Base-by-base conservation (phyloP, 768 basidiomycete species). In the Hypholoma sublateritium region DNA sequence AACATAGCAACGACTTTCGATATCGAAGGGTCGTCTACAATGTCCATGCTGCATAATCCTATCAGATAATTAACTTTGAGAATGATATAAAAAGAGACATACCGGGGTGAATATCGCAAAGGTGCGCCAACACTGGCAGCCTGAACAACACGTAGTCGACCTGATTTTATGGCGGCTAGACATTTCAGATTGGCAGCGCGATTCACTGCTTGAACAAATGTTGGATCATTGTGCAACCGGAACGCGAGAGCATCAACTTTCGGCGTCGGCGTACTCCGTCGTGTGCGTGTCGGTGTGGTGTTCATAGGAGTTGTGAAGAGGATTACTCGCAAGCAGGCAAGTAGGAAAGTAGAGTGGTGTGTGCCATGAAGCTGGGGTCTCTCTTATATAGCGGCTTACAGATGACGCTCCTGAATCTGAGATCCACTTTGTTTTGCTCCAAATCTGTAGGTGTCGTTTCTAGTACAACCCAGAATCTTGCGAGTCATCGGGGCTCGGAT, bases 11-110 rank as follows among this genome's bases (percentile, higher is more conserved):
- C 56, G 5, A 75, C 51, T 17, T 59, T 73, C 8, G 70, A 56
- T 1, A 67, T 69, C 5, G 61, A 66, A 6, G 73, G 71, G 51
- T 80, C 73, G 47, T 80, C 74, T 14, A 77, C 63, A 16, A 79
- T 58, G 53, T 78, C 77, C 71, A 78, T 74, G 47, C 80, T 80
- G 53, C 37, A 57, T 62, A 56, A 43, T 48, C 41, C 17, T 43
- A 47, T 25, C 35, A 57, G 54, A 48, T 24, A 32, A n/a, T 24
- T 34, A n/a, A 11, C 34, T 6, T 45, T 41, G 12, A 41, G 28
- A 35, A 21, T 7, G 28, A 55, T 24, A 22, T 34, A 24, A 16
- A 11, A 55, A 36, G 36, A 16, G 12, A 35, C 42, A 28, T 32
- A 54, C 24, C 39, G 35, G 11, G 19, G 28, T 32, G 28, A 32